phyloP scores from a whole-genome alignment of 257 asterid species.

The Solanum appendiculatum region DNA sequence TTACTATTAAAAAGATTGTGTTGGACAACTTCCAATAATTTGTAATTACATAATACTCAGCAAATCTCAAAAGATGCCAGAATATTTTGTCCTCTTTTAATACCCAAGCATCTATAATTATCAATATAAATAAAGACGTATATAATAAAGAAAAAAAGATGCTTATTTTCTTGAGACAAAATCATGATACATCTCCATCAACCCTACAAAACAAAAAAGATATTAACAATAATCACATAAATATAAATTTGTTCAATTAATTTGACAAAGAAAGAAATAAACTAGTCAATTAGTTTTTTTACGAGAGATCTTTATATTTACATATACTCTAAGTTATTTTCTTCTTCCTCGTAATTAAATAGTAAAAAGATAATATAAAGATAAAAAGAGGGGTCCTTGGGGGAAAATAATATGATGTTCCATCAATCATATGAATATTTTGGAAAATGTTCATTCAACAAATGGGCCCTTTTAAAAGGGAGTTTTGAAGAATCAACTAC shows the following conservation, averaged over 20 bases:
- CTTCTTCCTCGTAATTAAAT: background rate
- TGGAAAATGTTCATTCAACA: slow-evolving; percentile 1
- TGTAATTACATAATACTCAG: background rate
- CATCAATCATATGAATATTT: background rate
- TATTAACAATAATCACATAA: background rate
- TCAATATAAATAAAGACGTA: background rate
- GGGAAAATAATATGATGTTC: background rate
- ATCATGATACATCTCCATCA: background rate
- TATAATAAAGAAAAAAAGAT: background rate
- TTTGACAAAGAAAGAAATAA: background rate
- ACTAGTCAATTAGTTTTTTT: background rate
- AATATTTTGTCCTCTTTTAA: background rate
- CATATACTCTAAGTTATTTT: background rate
- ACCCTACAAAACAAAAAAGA: background rate
- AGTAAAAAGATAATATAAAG: background rate
- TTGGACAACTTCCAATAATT: background rate
- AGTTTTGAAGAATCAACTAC: background rate
- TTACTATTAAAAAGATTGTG: background rate
- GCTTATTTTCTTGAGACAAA: background rate
- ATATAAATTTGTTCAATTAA: background rate
- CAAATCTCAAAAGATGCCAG: background rate
- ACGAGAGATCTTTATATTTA: background rate
- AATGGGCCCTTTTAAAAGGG: background rate
- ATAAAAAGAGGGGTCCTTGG: background rate
- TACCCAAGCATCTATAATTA: background rate